Conservation (phyloP, 371 early-diverging fungal species). For the Blakeslea trispora region DNA sequence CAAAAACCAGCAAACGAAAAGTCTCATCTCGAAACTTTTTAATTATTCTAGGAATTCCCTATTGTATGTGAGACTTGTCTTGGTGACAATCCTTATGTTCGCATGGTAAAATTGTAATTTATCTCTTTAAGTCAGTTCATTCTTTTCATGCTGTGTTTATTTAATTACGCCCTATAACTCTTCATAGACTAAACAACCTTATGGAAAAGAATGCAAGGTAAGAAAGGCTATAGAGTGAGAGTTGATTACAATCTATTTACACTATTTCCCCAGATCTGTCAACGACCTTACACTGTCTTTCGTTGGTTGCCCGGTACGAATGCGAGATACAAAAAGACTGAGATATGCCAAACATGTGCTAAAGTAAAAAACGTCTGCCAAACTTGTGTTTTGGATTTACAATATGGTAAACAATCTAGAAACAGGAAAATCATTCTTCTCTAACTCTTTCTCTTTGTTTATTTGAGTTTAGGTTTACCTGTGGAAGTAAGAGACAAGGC, state of each 20-base stretch:
- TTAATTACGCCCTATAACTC: neutral
- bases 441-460: too few species aligned
- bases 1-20: too few species aligned
- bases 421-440: neutral
- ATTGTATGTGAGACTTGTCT: conserved; percentile 96
- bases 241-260: neutral
- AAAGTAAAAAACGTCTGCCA: conserved; percentile 98
- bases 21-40: too few species aligned
- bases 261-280: conserved; percentile 75
- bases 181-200: conserved; percentile 72
- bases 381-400: conserved; percentile 94
- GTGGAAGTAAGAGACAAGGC: conserved; percentile 93
- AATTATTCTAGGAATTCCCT: conserved; percentile 70
- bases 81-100: conserved; percentile 96
- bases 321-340: conserved; percentile 96
- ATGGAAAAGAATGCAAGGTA: conserved; percentile 93
- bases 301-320: conserved; percentile 95
- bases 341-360: conserved; percentile 96
- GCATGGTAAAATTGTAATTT: conserved; percentile 71
- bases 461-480: conserved; percentile 63
- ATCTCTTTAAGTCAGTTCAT: neutral
- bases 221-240: neutral
- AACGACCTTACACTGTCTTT: conserved; percentile 94
- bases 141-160: neutral
- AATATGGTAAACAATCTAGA: conserved; percentile 65